Evolutionary conservation across 2,329 filamentous ascomycete genomes (phyloP).

Genomic region (Simplicillium aogashimaense): DNA sequence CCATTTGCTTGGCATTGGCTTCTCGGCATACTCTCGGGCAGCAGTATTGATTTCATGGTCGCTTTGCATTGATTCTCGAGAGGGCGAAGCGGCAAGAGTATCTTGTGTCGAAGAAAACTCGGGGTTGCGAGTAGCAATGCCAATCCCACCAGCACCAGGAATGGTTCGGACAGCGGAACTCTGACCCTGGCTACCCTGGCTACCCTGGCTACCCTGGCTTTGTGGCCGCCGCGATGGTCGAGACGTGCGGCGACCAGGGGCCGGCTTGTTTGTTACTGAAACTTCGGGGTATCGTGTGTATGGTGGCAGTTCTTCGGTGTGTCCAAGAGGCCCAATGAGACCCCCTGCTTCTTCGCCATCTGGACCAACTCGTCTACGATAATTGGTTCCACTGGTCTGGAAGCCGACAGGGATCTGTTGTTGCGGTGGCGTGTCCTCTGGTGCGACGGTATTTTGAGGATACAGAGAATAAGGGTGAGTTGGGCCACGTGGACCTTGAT

Average conservation of each 20-base stretch:
- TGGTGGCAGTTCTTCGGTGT: conserved; percentile 83
- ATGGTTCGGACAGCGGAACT: conserved; percentile 16
- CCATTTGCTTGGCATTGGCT: conserved; percentile 39
- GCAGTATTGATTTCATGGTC: conserved; percentile 45
- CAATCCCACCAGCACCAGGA: conserved; percentile 51
- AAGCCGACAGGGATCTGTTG: conserved; percentile 62
- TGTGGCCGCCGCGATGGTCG: conserved; percentile 8
- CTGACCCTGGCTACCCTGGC: neutral
- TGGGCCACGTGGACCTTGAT: conserved; percentile 60
- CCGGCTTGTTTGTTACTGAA: conserved; percentile 44
- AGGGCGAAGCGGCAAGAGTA: conserved; percentile 39
- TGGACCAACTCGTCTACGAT: conserved; percentile 63
- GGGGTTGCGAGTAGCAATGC: conserved; percentile 50
- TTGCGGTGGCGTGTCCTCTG: conserved; percentile 6
- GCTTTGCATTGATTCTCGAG: conserved; percentile 42
- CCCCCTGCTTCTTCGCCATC: conserved; percentile 82
- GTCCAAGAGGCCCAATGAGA: conserved; percentile 78
- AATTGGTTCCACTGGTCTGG: conserved; percentile 53
- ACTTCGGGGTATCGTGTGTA: conserved; percentile 86
- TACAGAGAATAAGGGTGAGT: conserved; percentile 84
- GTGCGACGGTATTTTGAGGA: conserved; percentile 51
- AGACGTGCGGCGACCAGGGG: conserved; percentile 9
- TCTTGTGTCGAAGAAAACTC: conserved; percentile 50
- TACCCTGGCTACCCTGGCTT: too few relatives aligned
- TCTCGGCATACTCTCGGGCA: conserved; percentile 34